Evolutionary conservation across 352 stramenopile genomes (phyloP).

Genomic region (Globisporangium acanthophoron): DNA sequence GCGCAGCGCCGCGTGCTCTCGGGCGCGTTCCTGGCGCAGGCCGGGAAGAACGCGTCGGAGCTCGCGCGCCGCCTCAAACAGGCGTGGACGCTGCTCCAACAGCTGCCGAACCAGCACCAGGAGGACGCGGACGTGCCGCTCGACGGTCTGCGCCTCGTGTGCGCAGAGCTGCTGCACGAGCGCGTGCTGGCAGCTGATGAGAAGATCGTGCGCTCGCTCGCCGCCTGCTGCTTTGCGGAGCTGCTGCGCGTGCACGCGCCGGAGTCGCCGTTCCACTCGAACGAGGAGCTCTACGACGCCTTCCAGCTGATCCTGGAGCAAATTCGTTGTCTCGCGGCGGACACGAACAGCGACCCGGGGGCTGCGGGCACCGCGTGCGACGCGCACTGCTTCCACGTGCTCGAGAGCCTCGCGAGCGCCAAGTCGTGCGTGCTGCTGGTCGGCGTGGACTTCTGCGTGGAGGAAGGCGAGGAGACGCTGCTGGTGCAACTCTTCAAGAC

Average conservation of each 20-base stretch:
- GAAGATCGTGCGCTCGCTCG: slow-evolving; percentile 46
- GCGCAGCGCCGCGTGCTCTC: slow-evolving; percentile 6
- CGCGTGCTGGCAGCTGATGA: slow-evolving; percentile 44
- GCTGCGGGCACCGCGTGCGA: slow-evolving; percentile 23
- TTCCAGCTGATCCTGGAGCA: slow-evolving; percentile 72
- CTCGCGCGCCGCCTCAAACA: slow-evolving; percentile 50
- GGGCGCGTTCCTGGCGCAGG: slow-evolving; percentile 20
- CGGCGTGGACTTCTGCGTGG: slow-evolving; percentile 37
- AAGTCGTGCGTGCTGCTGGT: slow-evolving; percentile 59
- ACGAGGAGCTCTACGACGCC: slow-evolving; percentile 60
- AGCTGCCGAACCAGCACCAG: slow-evolving; percentile 23
- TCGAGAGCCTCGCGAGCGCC: slow-evolving; percentile 60
- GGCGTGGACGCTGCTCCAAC: slow-evolving; percentile 41
- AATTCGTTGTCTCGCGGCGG: slow-evolving; percentile 25
- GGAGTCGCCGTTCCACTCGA: slow-evolving; percentile 58
- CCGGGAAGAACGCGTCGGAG: slow-evolving; percentile 26
- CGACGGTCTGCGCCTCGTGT: slow-evolving; percentile 37
- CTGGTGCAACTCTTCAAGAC: slow-evolving; percentile 67
- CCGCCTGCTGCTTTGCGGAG: slow-evolving; percentile 71
- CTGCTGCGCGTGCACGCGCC: slow-evolving; percentile 58
- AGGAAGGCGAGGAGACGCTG: slow-evolving; percentile 37
- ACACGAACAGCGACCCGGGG: neutral
- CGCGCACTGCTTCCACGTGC: slow-evolving; percentile 41
- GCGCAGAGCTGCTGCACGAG: slow-evolving; percentile 50
- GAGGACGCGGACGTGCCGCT: slow-evolving; percentile 15